Base-by-base conservation (phyloP, 2,329 filamentous ascomycete species). In the Rhexocercosporidium sp. region DNA sequence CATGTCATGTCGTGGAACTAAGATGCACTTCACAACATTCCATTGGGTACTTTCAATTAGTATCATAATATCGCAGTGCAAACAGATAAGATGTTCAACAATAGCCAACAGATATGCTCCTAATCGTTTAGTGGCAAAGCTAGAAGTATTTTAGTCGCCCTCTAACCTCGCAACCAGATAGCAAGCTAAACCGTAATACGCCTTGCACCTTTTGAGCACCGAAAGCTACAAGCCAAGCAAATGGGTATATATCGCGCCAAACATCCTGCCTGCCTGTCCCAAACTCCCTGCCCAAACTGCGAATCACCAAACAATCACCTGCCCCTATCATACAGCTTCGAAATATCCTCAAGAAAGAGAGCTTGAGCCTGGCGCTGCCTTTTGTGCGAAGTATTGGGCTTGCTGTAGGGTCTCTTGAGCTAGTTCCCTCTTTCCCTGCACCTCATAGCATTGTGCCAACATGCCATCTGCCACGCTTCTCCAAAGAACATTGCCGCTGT, bases 391-490 rank as follows among this genome's bases (percentile, higher is more conserved):
- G 46, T 57, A 66, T 39, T 71, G 60, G 39, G 79, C 85, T 72
- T 84, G 82, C n/a, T 80, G 78, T 47, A 80, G 78, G 7, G 82
- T 78, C 7, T 71, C 72, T 44, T 77, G 76, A 12, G 86, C 86
- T 69, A 89, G 84, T 3, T 79, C 79, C 14, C 76, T 77, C 73
- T 91, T 88, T 25, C 92, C 92, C 74, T 92, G 88, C 64, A 91
- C 85, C 73, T 93, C 91, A 70, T 91, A 86, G 25, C 90, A 92
- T 74, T 93, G 88, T 0, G 90, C 90, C 57, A 95, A 83, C 86
- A 96, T 90, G 25, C 90, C 91, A 71, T 92, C 89, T 0, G 92
- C 91, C 8, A 96, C 93, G 74, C 91, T 94, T 81, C 89, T 89
- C 92, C 92, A 94, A 60, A 94, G 79, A 18, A 88, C 82, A 75